Evolutionary conservation across 768 basidiomycete genomes (phyloP).

Genomic region (Trametes punicea): DNA sequence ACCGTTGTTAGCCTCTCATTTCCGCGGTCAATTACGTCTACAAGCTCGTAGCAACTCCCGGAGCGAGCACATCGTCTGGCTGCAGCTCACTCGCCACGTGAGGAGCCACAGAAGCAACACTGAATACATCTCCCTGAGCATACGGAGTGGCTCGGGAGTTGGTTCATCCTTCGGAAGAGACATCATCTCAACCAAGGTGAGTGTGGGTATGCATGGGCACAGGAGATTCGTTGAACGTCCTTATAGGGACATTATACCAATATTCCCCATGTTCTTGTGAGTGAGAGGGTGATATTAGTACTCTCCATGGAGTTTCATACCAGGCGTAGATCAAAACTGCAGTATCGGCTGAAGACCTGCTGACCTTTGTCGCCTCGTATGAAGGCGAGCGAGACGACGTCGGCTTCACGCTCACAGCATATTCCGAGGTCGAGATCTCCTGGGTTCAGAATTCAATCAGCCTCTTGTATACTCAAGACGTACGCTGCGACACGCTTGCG

Average conservation of each 20-base stretch:
- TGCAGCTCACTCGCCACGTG: slow-evolving; percentile 78
- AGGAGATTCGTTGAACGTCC: neutral
- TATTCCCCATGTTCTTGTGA: slow-evolving; percentile 43
- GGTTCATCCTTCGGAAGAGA: neutral
- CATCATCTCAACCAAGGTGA: slow-evolving; percentile 4
- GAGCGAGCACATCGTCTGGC: slow-evolving; percentile 58
- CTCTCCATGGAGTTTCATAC: neutral
- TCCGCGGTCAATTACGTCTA: slow-evolving; percentile 38
- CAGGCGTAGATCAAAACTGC: neutral
- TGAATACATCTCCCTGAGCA: slow-evolving; percentile 64
- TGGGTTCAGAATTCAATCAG: slow-evolving; percentile 18
- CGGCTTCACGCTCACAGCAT: slow-evolving; percentile 67
- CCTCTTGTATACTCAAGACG: slow-evolving; percentile 28
- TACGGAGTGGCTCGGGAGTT: neutral
- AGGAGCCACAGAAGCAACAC: slow-evolving; percentile 51
- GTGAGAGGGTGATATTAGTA: neutral
- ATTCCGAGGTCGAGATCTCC: slow-evolving; percentile 37
- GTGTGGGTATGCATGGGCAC: neutral
- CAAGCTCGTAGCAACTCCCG: neutral
- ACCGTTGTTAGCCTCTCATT: slow-evolving; percentile 33
- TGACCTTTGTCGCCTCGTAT: slow-evolving; percentile 63
- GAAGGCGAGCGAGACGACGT: slow-evolving; percentile 61
- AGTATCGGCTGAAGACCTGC: slow-evolving; percentile 26
- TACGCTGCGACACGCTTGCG: too few relatives aligned
- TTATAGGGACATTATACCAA: slow-evolving; percentile 40